phyloP scores from a whole-genome alignment of 1,284 basidiomycete genomes.

The Trichosporon ovoides region DNA sequence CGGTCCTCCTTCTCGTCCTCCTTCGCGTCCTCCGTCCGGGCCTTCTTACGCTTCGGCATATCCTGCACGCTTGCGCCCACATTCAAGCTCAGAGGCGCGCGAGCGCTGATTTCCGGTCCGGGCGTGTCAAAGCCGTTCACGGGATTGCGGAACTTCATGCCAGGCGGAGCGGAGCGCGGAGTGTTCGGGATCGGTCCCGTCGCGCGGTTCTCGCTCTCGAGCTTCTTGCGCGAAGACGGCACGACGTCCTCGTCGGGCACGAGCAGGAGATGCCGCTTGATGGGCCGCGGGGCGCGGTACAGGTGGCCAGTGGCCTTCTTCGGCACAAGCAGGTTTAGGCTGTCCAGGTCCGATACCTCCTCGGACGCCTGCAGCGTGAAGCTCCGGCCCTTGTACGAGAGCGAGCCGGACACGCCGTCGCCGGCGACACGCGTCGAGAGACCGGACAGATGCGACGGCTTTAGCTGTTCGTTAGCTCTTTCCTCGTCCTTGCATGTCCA shows the following conservation, averaged over 20 bases:
- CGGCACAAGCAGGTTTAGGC: conserved; percentile 43
- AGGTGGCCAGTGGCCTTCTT: conserved; percentile 7
- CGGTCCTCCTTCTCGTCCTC: conserved; percentile 13
- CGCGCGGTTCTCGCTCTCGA: not conserved
- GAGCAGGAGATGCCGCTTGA: conserved; percentile 38
- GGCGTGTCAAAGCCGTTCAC: conserved; percentile 37
- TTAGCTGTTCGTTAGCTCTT: conserved; percentile 32
- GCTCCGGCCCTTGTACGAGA: conserved; percentile 27
- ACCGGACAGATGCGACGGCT: conserved; percentile 32
- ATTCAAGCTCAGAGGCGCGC: not conserved
- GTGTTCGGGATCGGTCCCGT: not conserved
- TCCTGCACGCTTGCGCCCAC: not conserved
- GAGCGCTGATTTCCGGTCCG: conserved; percentile 22
- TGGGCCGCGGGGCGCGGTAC: conserved; percentile 30
- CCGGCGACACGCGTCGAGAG: conserved; percentile 7
- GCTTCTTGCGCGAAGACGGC: not conserved
- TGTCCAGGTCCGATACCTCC: conserved; percentile 34
- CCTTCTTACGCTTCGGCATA: not conserved
- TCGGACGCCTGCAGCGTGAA: conserved; percentile 32
- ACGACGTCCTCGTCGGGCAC: conserved; percentile 21
- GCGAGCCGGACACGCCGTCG: conserved; percentile 18
- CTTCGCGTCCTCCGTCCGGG: not conserved
- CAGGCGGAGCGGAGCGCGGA: not conserved
- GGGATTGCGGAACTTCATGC: conserved; percentile 41
- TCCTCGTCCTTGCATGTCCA: not conserved